phyloP scores from a whole-genome alignment of 495 filamentous ascomycete genomes.

The Lasiosphaeria ovina region DNA sequence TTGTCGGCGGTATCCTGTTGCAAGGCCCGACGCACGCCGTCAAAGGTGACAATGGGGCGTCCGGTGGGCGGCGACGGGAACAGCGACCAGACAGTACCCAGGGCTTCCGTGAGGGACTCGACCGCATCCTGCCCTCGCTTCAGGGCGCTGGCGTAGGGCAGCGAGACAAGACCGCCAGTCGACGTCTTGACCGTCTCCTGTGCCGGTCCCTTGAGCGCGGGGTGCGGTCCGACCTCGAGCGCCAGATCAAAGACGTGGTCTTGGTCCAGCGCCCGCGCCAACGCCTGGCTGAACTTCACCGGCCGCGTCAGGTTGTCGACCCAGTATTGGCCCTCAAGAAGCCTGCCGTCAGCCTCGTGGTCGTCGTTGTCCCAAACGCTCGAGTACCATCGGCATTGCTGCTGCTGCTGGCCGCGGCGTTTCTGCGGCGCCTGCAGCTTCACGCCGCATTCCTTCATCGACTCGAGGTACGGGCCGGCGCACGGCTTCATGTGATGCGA shows the following conservation, averaged over 20 bases:
- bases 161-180: constrained; percentile 9
- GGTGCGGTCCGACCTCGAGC: constrained; percentile 60
- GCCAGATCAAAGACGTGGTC: constrained; percentile 28
- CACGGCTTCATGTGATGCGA: constrained; percentile 39
- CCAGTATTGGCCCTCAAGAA: constrained; percentile 40
- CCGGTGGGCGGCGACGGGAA: constrained; percentile 10
- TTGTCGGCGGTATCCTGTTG: constrained; percentile 12
- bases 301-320: constrained; percentile 45
- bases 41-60: not conserved
- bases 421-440: constrained; percentile 1
- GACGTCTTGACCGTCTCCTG: constrained; percentile 41
- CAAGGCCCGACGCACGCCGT: constrained; percentile 26
- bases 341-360: constrained; percentile 13
- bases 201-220: constrained; percentile 50
- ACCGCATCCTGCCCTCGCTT: constrained; percentile 27
- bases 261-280: constrained; percentile 21
- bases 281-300: constrained; percentile 42
- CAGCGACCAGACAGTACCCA: constrained; percentile 30
- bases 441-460: constrained; percentile 15
- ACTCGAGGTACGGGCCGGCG: constrained; percentile 35
- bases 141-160: constrained; percentile 28
- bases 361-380: constrained; percentile 28
- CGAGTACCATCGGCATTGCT: constrained; percentile 8
- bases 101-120: constrained; percentile 23
- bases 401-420: not conserved